These are phyloP conservation scores for Lepidium sativum DNA, from an alignment of 345 rosid species.

Conservation along the genomic window DNA sequence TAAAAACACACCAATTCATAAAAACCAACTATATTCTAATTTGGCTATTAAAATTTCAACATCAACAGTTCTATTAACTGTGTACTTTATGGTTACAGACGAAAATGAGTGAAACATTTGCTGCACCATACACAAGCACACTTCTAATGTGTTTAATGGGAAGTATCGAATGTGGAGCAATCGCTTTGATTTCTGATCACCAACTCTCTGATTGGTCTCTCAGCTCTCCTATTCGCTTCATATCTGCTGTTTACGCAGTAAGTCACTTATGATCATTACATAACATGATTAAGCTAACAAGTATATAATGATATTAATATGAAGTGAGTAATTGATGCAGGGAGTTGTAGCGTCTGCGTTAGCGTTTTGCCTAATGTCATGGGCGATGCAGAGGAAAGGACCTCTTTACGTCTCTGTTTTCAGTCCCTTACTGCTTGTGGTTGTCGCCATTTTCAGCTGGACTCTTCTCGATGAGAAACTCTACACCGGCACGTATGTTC, in stretches of 20 bases:
- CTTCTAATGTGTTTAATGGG: conserved; percentile 65
- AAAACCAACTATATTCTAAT: no score
- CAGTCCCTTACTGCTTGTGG: conserved; percentile 65
- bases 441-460: conserved; percentile 75
- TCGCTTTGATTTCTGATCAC: conserved; percentile 38
- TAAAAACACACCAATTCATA: no score
- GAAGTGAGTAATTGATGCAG: no score
- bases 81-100: conserved; percentile 31
- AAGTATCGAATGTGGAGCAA: conserved; percentile 44
- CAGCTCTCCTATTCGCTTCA: conserved; percentile 38
- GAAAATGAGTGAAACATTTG: conserved; percentile 49
- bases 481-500: conserved; percentile 64
- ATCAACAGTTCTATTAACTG: no score
- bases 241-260: conserved; percentile 67
- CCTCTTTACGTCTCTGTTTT: conserved; percentile 86
- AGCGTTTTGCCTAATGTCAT: conserved; percentile 56
- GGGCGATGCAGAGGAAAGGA: conserved; percentile 71
- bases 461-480: conserved; percentile 72
- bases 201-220: conserved; percentile 55
- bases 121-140: conserved; percentile 82
- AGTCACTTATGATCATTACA: background rate
- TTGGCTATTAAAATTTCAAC: no score
- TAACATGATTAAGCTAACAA: no score
- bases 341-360: conserved; percentile 69
- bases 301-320: no score